phyloP scores from a whole-genome alignment of 495 filamentous ascomycete genomes.

The Tricharina praecox region DNA sequence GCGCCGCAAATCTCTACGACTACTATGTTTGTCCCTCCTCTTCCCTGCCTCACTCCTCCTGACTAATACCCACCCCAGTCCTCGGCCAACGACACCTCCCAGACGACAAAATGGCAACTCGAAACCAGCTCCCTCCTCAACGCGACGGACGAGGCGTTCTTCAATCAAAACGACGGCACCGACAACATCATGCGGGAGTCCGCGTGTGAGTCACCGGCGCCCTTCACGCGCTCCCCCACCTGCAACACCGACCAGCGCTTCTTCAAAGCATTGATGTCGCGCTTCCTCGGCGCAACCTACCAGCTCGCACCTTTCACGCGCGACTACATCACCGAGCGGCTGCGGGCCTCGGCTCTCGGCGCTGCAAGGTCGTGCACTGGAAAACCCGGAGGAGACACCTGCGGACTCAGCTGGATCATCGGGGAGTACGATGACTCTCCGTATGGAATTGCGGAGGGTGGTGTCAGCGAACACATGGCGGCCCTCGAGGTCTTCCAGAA shows the following conservation, averaged over 20 bases:
- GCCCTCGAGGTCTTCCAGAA: constrained; percentile 42
- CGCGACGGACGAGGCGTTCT: constrained; percentile 40
- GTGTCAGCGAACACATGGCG: constrained; percentile 42
- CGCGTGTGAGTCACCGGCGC: constrained; percentile 36
- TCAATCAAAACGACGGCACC: constrained; percentile 32
- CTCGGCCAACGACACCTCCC: background rate
- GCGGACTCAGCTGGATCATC: constrained; percentile 49
- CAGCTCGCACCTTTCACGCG: constrained; percentile 54
- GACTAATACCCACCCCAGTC: background rate
- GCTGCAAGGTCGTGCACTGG: constrained; percentile 56
- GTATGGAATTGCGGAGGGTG: constrained; percentile 23
- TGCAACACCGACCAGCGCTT: constrained; percentile 64
- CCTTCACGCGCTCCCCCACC: constrained; percentile 21
- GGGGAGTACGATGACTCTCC: constrained; percentile 34
- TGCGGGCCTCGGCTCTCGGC: constrained; percentile 46
- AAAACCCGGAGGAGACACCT: constrained; percentile 35
- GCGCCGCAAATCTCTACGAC: constrained; percentile 58
- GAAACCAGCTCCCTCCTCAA: constrained; percentile 35
- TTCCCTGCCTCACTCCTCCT: background rate
- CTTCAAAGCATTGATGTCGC: constrained; percentile 73
- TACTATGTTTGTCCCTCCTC: constrained; percentile 17
- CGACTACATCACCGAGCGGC: constrained; percentile 44
- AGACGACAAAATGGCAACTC: background rate
- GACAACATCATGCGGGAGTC: constrained; percentile 49
- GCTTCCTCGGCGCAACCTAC: constrained; percentile 59